Evolutionary conservation across 2,329 filamentous ascomycete genomes (phyloP), one percentile per base, ranked within the genome.

Genomic region (Claviceps arundinis): DNA sequence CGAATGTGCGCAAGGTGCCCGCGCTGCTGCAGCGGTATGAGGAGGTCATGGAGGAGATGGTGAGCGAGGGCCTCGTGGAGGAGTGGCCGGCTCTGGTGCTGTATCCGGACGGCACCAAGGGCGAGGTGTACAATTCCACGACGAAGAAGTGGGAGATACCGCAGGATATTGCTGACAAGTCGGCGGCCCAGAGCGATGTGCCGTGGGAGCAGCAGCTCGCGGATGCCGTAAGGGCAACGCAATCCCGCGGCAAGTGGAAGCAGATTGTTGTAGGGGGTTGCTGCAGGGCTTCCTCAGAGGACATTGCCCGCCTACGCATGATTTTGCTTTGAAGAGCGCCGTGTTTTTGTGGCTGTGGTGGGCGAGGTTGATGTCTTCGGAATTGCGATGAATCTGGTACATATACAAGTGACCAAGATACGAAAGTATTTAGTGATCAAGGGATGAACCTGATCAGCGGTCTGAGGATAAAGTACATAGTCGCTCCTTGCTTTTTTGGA

Each of bases 41-140:
- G 58, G 68, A 65, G 3, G 72, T 68, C 8, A 62, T 81, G 16
- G 53, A 55, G 9, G 56, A 53, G n/a, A 50, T 78, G 57, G 52
- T 72, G 1, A 50, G 60, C 4, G 57, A 62, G 4, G 67, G 68
- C 0, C 58, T 64, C 14, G 50, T 72, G 1, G 19, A 55, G 0
- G 59, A 61, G 5, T 74, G 71, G 68, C 81, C 81, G 1, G 71
- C 69, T 19, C 63, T 86, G 50, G 75, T 86, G 4, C 58, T 86
- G 17, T 86, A 85, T 61, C 83, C 83, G 0, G 83, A 87, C 62
- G 82, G 82, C 0, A 85, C 83, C 1, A 81, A 80, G 47, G 81
- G 80, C 0, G 79, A 85, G 64, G 73, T 82, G 0, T 86, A 86
- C 65, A 78, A 86, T 62, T 82, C 81, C 1, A 66, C 64, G 0